phyloP scores from a whole-genome alignment of 2,329 filamentous ascomycete genomes.

The Boeremia exigua region DNA sequence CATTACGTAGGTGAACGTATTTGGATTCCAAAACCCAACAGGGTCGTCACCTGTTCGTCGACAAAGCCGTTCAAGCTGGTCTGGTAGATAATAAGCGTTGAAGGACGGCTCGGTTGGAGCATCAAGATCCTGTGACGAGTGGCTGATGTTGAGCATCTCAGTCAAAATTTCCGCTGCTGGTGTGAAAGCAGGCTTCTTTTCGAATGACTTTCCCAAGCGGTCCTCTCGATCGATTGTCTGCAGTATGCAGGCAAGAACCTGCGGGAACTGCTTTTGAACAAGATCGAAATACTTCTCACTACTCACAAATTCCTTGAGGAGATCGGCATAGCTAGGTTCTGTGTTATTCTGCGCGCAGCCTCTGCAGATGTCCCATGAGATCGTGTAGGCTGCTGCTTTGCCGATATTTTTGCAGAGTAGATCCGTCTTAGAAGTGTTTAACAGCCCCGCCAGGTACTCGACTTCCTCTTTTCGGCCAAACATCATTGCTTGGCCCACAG shows the following conservation, averaged over 20 bases:
- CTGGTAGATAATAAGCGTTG: constrained; percentile 74
- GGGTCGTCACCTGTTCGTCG: constrained; percentile 68
- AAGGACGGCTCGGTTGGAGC: constrained; percentile 88
- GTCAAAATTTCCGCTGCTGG: constrained; percentile 69
- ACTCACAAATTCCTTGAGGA: constrained; percentile 73
- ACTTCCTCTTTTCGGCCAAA: constrained; percentile 72
- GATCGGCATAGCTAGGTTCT: constrained; percentile 65
- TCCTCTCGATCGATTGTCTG: constrained; percentile 63
- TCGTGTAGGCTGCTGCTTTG: constrained; percentile 81
- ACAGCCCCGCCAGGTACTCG: constrained; percentile 62
- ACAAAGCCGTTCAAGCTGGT: constrained; percentile 80
- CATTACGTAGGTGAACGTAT: constrained; percentile 74
- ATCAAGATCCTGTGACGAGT: constrained; percentile 70
- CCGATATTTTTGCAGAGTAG: constrained; percentile 70
- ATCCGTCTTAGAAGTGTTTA: constrained; percentile 26
- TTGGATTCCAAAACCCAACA: constrained; percentile 73
- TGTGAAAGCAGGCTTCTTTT: constrained; percentile 66
- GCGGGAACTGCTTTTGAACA: constrained; percentile 73
- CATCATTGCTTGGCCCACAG: constrained; percentile 82
- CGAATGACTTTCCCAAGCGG: constrained; percentile 48
- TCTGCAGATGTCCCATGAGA: constrained; percentile 73
- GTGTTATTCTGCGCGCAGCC: constrained; percentile 46
- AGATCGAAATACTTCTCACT: constrained; percentile 67
- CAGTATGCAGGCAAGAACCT: constrained; percentile 78
- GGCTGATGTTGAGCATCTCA: constrained; percentile 72